Evolutionary conservation across 2,329 filamentous ascomycete species (phyloP).

Genomic region (Monosporascus cannonballus): DNA sequence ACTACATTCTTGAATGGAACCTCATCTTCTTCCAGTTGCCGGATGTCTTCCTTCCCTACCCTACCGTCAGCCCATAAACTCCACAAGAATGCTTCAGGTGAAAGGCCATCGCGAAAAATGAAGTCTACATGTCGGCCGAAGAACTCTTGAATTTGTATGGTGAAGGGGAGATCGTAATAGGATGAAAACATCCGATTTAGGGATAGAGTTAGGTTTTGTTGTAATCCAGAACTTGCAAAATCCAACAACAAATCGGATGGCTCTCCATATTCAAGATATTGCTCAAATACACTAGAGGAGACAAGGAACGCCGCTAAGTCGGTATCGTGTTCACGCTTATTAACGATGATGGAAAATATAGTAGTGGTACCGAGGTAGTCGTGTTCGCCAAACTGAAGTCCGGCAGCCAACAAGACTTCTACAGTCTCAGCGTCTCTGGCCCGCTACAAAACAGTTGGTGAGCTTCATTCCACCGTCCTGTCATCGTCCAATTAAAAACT

Average conservation of each 20-base stretch:
- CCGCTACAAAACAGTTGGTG: background rate
- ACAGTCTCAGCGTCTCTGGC: background rate
- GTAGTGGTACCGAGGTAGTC: fast-evolving
- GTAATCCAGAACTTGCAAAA: background rate
- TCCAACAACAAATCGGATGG: background rate
- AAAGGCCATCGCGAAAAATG: background rate
- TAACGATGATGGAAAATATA: background rate
- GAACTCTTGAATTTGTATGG: background rate
- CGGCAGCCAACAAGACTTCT: background rate
- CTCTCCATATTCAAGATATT: background rate
- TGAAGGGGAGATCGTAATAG: background rate
- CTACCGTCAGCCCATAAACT: background rate
- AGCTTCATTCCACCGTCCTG: background rate
- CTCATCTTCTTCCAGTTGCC: background rate
- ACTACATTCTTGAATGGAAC: background rate
- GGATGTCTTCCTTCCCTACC: background rate
- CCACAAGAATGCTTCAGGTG: background rate
- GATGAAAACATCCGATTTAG: background rate
- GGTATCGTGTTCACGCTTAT: background rate
- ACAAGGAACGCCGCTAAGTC: background rate
- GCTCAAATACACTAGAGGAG: background rate
- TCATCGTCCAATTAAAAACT: background rate
- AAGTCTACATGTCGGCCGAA: fast-evolving
- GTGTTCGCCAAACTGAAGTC: background rate
- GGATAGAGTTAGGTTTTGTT: background rate